A percentile compares a stretch with the other conserved stretches of the same genome.
These are phyloP conservation scores for Podospora appendiculata DNA, from an alignment of 495 filamentous ascomycete genomes.

Conservation along the genomic window DNA sequence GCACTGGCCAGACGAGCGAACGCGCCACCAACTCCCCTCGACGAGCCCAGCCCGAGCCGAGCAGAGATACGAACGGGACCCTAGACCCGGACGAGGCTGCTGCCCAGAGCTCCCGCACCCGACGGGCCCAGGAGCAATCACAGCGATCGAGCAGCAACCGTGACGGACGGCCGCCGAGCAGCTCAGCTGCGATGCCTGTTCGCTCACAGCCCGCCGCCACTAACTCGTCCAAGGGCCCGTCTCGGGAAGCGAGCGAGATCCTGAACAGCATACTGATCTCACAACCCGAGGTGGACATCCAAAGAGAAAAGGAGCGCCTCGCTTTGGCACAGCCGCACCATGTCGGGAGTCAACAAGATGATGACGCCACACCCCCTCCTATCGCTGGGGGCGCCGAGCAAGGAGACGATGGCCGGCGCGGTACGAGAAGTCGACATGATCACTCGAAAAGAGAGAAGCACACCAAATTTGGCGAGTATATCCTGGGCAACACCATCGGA, in stretches of 20 bases:
- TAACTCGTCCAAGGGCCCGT: conserved; percentile 37
- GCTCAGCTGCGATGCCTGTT: conserved; percentile 33
- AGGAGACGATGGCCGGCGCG: conserved; percentile 55
- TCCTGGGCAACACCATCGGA: conserved; percentile 91
- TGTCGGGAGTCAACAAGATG: conserved; percentile 29
- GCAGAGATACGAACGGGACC: conserved; percentile 23
- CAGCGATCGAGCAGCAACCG: conserved; percentile 39
- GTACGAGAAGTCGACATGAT: conserved; percentile 69
- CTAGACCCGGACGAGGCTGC: conserved; percentile 27
- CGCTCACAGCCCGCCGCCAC: conserved; percentile 25
- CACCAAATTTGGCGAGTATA: conserved; percentile 88
- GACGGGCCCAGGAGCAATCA: conserved; percentile 34
- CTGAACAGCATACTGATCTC: conserved; percentile 72
- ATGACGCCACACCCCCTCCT: conserved; percentile 46
- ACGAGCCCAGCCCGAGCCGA: conserved; percentile 28
- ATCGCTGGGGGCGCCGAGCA: conserved; percentile 40
- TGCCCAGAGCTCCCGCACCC: conserved; percentile 41
- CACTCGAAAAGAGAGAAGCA: conserved; percentile 64
- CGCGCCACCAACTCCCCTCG: conserved; percentile 31
- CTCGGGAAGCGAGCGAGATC: conserved; percentile 60
- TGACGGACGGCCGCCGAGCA: conserved; percentile 34
- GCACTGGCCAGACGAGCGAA: conserved; percentile 34
- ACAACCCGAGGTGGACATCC: conserved; percentile 71
- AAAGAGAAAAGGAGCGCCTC: conserved; percentile 66
- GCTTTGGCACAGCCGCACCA: conserved; percentile 51